Evolutionary conservation across 768 basidiomycete genomes (phyloP), one percentile per base, ranked within the genome.

Genomic region (Dentipellis fragilis): DNA sequence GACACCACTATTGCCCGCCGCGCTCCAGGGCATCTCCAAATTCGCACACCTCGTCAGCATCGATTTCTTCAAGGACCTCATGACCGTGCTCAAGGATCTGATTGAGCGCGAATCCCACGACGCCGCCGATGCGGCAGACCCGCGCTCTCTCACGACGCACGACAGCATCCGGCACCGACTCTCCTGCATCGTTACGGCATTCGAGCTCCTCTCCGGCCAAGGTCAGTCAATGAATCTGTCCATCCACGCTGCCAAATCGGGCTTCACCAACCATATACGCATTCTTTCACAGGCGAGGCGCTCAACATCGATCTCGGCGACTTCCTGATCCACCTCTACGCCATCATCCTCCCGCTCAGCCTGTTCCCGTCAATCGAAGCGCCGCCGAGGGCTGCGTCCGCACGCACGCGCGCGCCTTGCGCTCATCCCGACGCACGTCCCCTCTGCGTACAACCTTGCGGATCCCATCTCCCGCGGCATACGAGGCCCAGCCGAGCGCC

Each of bases 11-110:
- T 77, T 98, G 12, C 85, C 92, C 19, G 80, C 88, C 35, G 94
- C 93, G 45, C 76, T 99, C 59, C 85, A 87, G 64, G 96, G 96
- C 58, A 88, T 98, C 63, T 84, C 93, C 2, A 85, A 83, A 72
- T 98, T 91, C 66, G 87, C 95, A 1, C 96, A 98, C 67, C 81
- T 97, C 56, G 93, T 99, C 68, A 99, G 96, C 70, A 81, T 98
- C 63, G 94, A 99, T 68, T 98, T 99, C 73, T 99, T 98, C 81
- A 85, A 87, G 65, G 96, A 99, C 71, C 76, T 99, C 49, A 79
- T 99, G 75, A 76, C 81, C 54, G 90, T 93, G 5, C 75, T 99
- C 36, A 89, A 89, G 71, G 78, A 77, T 56, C 79, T 94, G 56
- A 81, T 94, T 63, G 65, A 73, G 52, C 81, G 80, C 58, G 63